Evolutionary conservation across 23 red algal genomes (phyloP).

Genomic region (Agarophyton chilense): DNA sequence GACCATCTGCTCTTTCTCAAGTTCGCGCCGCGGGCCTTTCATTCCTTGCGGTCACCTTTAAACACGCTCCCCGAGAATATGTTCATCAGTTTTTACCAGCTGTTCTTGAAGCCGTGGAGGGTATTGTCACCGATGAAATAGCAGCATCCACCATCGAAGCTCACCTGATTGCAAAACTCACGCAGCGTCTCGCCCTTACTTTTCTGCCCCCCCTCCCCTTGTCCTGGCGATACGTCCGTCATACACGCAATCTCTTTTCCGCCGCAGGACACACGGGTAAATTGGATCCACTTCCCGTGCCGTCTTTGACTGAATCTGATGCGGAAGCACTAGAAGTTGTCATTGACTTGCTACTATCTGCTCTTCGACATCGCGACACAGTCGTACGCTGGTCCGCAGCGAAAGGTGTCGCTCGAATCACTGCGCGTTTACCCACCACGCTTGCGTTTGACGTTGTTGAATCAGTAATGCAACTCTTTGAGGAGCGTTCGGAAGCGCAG

Average conservation of each 20-base stretch:
- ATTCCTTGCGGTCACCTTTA: constrained; percentile 63
- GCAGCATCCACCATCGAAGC: constrained; percentile 27
- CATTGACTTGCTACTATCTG: constrained; percentile 64
- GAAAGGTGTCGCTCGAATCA: constrained; percentile 78
- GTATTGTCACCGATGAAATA: constrained; percentile 9
- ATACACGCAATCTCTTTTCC: not conserved
- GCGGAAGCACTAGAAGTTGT: constrained; percentile 43
- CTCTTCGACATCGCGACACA: constrained; percentile 75
- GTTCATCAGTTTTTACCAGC: not conserved
- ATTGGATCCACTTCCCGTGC: not conserved
- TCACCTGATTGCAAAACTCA: constrained; percentile 46
- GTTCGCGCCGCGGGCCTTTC: constrained; percentile 23
- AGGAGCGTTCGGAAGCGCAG: constrained; percentile 4
- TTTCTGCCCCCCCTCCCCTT: constrained; percentile 27
- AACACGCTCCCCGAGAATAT: constrained; percentile 57
- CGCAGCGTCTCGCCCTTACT: constrained; percentile 39
- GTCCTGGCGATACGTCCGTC: constrained; percentile 50
- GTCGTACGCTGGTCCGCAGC: constrained; percentile 88
- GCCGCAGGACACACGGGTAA: constrained; percentile 35
- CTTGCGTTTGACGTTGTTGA: constrained; percentile 62
- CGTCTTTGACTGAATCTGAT: constrained; percentile 9
- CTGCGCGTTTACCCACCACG: constrained; percentile 54
- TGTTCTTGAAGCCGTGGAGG: constrained; percentile 4
- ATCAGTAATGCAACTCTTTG: constrained; percentile 49
- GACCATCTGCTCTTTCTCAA: not conserved